phyloP scores from a whole-genome alignment of 306 rosid species.

The Carpinus viminea region DNA sequence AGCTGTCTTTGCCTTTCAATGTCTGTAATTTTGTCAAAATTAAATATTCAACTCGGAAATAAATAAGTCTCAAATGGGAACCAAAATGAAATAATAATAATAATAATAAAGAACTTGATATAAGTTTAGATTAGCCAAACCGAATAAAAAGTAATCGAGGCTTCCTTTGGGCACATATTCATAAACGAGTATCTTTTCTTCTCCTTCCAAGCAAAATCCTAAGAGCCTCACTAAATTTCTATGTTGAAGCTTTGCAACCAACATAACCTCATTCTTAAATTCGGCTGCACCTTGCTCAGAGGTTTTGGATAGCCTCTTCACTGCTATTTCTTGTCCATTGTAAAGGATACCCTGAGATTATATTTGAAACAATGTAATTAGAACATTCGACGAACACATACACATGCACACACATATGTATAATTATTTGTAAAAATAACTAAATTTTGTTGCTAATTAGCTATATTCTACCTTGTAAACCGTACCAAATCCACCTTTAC shows the following conservation, averaged over 20 bases:
- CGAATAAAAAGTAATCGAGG: slow-evolving; percentile 57
- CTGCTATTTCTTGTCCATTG: slow-evolving; percentile 62
- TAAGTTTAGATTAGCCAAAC: slow-evolving; percentile 32
- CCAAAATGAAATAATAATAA: no score
- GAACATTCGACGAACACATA: neutral
- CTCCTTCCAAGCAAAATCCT: slow-evolving; percentile 58
- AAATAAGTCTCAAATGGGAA: no score
- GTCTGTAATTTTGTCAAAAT: slow-evolving; percentile 35
- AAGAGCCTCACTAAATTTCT: slow-evolving; percentile 64
- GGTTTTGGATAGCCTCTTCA: slow-evolving; percentile 53
- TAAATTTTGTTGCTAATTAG: neutral
- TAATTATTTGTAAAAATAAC: neutral
- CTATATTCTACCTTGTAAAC: slow-evolving; percentile 35
- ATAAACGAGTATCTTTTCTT: slow-evolving; percentile 61
- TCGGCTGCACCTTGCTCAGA: slow-evolving; percentile 63
- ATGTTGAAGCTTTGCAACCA: slow-evolving; percentile 71
- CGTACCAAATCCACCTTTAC: no score
- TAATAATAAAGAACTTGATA: neutral
- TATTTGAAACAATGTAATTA: neutral
- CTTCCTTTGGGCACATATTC: slow-evolving; percentile 72
- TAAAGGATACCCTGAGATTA: slow-evolving; percentile 52
- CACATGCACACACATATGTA: no score
- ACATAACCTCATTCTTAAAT: slow-evolving; percentile 63
- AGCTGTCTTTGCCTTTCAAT: slow-evolving; percentile 33
- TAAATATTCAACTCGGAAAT: neutral